These are phyloP conservation scores for Eimeria nieschulzi DNA, from an alignment of 169 alveolate genomes.

Conservation along the genomic window DNA sequence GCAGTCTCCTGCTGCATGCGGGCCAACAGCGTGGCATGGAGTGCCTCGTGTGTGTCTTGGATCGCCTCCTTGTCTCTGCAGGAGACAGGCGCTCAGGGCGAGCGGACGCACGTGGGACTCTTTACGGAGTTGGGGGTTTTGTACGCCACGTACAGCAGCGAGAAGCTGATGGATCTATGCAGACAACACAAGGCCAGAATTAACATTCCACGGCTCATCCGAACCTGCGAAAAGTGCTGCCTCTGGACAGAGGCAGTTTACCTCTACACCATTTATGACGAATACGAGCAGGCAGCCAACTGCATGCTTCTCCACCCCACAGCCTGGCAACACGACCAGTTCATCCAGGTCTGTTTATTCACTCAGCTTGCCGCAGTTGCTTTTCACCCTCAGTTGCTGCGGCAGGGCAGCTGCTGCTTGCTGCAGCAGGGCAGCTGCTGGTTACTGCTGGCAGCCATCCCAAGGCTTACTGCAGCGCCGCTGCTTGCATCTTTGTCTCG, in stretches of 20 bases:
- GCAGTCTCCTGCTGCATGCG: too few relatives aligned
- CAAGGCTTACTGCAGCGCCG: too few relatives aligned
- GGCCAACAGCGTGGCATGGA: not conserved
- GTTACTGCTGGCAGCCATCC: too few relatives aligned
- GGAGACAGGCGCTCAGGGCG: constrained; percentile 82
- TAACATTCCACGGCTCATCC: constrained; percentile 95
- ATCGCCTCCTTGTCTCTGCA: constrained; percentile 2
- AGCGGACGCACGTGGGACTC: constrained; percentile 92
- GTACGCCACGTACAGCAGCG: constrained; percentile 98
- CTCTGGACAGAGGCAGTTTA: constrained; percentile 87
- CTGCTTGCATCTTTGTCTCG: too few relatives aligned
- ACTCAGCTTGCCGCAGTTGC: too few relatives aligned
- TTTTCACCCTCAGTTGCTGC: too few relatives aligned
- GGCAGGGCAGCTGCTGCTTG: too few relatives aligned
- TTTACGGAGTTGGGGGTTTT: constrained; percentile 99
- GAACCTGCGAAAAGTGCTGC: constrained; percentile 90
- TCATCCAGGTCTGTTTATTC: constrained; percentile 82
- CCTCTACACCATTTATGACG: constrained; percentile 96
- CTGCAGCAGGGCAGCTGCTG: too few relatives aligned
- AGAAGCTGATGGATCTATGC: constrained; percentile 97
- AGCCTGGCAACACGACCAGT: constrained; percentile 96
- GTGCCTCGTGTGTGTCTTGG: not conserved
- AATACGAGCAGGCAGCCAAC: constrained; percentile 96
- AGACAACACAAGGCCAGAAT: constrained; percentile 81
- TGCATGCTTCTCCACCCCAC: constrained; percentile 97